Conservation (phyloP, 192 early-diverging fungal genomes). For the Coemansia sp. region DNA sequence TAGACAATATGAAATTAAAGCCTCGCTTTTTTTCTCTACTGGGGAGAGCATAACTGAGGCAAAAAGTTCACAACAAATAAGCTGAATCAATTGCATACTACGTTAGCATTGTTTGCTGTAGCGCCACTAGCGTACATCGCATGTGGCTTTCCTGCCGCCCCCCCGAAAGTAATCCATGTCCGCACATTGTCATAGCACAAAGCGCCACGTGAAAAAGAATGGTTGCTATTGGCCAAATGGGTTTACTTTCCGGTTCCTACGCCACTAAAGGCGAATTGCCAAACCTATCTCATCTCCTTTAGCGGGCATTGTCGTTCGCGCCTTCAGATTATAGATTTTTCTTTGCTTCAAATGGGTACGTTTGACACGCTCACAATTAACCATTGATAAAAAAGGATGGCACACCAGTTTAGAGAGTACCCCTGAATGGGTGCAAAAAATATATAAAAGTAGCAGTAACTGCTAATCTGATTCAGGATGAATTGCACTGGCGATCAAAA, state of each 20-base stretch:
- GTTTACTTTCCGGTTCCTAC: background rate
- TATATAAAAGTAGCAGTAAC: background rate
- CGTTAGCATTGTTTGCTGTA: background rate
- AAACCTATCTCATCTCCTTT: background rate
- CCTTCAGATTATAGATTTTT: background rate
- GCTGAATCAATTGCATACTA: background rate
- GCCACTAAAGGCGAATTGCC: background rate
- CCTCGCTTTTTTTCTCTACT: background rate
- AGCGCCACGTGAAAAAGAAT: background rate
- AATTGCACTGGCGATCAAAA: background rate
- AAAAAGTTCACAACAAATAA: background rate
- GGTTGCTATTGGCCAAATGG: background rate
- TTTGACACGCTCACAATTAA: background rate
- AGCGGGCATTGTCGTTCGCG: background rate
- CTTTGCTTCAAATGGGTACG: background rate
- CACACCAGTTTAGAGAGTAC: background rate
- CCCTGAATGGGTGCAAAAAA: background rate
- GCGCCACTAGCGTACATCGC: background rate
- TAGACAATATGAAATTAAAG: background rate
- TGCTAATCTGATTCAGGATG: background rate
- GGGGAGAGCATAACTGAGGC: background rate
- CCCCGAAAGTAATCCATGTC: background rate
- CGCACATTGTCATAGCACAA: background rate
- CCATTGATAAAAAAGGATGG: background rate
- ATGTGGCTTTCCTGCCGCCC: background rate